Base-by-base conservation (phyloP, 192 early-diverging fungal genomes). In the Coemansia sp. region DNA sequence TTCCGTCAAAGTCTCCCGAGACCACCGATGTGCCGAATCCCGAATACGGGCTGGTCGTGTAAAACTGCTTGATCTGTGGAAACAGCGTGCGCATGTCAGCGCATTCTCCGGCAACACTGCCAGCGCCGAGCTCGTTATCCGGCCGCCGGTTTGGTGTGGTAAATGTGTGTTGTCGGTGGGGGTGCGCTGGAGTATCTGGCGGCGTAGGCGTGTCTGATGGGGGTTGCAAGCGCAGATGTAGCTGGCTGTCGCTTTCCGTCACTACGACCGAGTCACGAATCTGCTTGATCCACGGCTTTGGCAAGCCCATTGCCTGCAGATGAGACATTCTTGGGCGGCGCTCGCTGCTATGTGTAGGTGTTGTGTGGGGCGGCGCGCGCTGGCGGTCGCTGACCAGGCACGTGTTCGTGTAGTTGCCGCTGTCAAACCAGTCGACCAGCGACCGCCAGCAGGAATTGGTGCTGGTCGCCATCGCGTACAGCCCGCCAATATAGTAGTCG, bases 401-500 rank as follows among this genome's bases (percentile, higher is more conserved):
- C 47, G 62, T 38, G 48, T 50, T 31, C 0, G 48, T 38, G 50
- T 58, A 65, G 43, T 62, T 43, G 19, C 83, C 80, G 28, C 20
- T 60, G 38, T 50, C 60, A 22, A 62, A 67, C 64, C 67, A 72
- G 29, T 58, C 60, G 40, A 68, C 54, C 30, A 71, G 40, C 21
- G 46, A 12, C 34, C 48, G 40, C 67, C 75, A 81, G 56, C 63
- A 79, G 3, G 58, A 50, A 20, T 30, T 49, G 12, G 67, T 78
- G 5, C 43, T 14, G 8, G 66, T 52, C 9, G 67, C 61, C 71
- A 70, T 75, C 4, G 59, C 54, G 34, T 47, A 61, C 26, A 79
- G 34, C 4, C 89, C 92, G 17, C 92, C 90, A 36, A 81, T 67
- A 55, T 83, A 80, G 41, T 94, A 92, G 17, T 78, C 62, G 36